Conservation (phyloP, 257 asterid species). For the Hygrophila difformis region DNA sequence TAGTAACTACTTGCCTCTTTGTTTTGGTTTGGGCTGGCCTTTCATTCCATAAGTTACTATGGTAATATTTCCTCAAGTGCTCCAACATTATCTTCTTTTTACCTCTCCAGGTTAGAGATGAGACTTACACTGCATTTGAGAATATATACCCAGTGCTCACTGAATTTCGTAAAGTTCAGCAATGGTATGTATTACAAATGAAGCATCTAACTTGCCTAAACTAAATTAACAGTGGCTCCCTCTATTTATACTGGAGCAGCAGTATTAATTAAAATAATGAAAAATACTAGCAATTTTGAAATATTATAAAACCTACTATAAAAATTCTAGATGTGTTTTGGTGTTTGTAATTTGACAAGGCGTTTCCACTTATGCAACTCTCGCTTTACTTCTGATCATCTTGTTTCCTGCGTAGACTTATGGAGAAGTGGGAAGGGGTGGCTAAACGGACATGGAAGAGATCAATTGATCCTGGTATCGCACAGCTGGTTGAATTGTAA, state of each 20-base stretch:
- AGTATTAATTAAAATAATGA: too few species aligned
- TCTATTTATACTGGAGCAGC: too few species aligned
- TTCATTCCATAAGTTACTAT: not conserved
- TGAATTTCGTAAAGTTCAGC: constrained; percentile 82
- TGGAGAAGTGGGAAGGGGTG: not conserved
- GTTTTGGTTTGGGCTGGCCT: not conserved
- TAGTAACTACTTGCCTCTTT: constrained; percentile 15
- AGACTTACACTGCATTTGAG: constrained; percentile 82
- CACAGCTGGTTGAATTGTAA: constrained; percentile 18
- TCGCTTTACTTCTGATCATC: not conserved
- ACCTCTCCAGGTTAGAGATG: constrained; percentile 70
- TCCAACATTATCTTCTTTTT: not conserved
- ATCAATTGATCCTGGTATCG: constrained; percentile 10
- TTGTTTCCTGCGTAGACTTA: constrained; percentile 13
- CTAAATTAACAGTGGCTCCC: too few species aligned
- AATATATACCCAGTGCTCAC: constrained; percentile 85
- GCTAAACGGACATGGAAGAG: not conserved
- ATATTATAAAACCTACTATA: too few species aligned
- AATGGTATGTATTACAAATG: too few species aligned
- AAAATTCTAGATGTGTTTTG: too few species aligned
- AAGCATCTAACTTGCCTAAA: too few species aligned
- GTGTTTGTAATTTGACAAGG: too few species aligned
- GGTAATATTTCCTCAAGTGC: not conserved
- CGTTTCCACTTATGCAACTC: not conserved
- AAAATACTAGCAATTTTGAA: too few species aligned